phyloP scores from a whole-genome alignment of 2,329 filamentous ascomycete species.

The Fusarium sp. region DNA sequence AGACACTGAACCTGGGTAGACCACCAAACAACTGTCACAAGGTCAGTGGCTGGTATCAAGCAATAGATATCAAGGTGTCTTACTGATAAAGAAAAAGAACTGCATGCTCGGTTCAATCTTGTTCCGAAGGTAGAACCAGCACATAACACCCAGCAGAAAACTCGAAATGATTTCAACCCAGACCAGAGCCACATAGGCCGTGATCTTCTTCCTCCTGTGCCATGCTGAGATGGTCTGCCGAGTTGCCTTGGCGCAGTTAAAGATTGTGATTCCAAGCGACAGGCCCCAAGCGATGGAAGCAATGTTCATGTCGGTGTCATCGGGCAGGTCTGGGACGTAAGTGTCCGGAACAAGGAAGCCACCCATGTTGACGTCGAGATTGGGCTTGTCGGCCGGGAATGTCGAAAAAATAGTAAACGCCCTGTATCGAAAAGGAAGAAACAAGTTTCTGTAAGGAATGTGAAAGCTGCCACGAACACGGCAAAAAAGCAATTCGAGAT shows the following conservation, averaged over 20 bases:
- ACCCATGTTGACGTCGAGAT: constrained; percentile 32
- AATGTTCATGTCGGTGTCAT: constrained; percentile 47
- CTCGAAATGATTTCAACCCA: constrained; percentile 49
- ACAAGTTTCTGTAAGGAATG: background rate
- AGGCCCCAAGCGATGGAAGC: constrained; percentile 49
- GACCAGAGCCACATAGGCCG: constrained; percentile 39
- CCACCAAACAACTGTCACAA: constrained; percentile 49
- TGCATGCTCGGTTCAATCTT: constrained; percentile 51
- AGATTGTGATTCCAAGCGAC: constrained; percentile 45
- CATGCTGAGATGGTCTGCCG: constrained; percentile 37
- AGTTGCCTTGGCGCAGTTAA: constrained; percentile 45
- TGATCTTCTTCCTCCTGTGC: constrained; percentile 42
- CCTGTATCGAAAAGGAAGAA: background rate
- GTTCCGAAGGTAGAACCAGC: constrained; percentile 45
- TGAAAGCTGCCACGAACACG: background rate
- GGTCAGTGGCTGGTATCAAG: background rate
- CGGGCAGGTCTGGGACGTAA: constrained; percentile 37
- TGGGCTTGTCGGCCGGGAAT: background rate
- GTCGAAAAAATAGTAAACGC: background rate
- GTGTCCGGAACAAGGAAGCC: constrained; percentile 45
- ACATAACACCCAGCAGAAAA: constrained; percentile 43
- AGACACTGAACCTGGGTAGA: constrained; percentile 59
- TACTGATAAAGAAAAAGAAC: constrained; percentile 49
- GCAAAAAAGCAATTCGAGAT: background rate
- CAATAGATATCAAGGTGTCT: constrained; percentile 3